phyloP scores from a whole-genome alignment of 2,329 filamentous ascomycete genomes.

The Geosmithia putterillii region DNA sequence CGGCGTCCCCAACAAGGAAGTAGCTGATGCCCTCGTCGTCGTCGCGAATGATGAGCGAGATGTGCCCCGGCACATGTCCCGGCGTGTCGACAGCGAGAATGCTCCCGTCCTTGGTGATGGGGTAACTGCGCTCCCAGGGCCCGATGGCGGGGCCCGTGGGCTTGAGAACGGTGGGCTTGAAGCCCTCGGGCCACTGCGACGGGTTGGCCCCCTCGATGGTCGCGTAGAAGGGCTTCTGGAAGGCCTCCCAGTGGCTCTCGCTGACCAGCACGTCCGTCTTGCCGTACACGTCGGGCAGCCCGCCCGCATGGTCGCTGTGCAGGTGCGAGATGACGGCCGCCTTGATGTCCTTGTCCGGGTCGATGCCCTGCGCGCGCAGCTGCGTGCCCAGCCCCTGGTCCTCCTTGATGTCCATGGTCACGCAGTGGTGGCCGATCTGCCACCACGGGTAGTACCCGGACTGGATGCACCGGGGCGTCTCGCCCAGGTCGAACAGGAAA shows the following conservation, averaged over 20 bases:
- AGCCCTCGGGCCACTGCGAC: constrained; percentile 16
- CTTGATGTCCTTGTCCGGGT: constrained; percentile 10
- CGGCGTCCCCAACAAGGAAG: constrained; percentile 16
- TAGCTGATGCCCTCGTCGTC: constrained; percentile 12
- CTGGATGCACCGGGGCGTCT: constrained; percentile 8
- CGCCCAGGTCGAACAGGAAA: constrained; percentile 11
- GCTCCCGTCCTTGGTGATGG: constrained; percentile 14
- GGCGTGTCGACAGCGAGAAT: constrained; percentile 18
- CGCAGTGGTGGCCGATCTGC: constrained; percentile 5
- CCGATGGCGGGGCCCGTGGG: constrained; percentile 11
- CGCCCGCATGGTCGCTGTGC: constrained; percentile 15
- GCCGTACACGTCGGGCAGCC: constrained; percentile 11
- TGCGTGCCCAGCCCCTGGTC: constrained; percentile 9
- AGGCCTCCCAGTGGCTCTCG: constrained; percentile 12
- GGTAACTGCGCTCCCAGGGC: constrained; percentile 13
- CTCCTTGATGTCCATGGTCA: constrained; percentile 4
- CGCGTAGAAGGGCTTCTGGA: constrained; percentile 13
- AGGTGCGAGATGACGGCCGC: constrained; percentile 14
- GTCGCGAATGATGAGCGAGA: constrained; percentile 13
- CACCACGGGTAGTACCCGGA: constrained; percentile 9
- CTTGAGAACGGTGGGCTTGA: constrained; percentile 14
- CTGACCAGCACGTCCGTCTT: constrained; percentile 12
- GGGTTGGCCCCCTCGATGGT: constrained; percentile 15
- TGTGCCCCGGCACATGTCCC: constrained; percentile 19
- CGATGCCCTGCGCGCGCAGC: constrained; percentile 6